Base-by-base conservation (phyloP, 2,329 filamentous ascomycete genomes). In the Stagonosporopsis chrysanthemi region DNA sequence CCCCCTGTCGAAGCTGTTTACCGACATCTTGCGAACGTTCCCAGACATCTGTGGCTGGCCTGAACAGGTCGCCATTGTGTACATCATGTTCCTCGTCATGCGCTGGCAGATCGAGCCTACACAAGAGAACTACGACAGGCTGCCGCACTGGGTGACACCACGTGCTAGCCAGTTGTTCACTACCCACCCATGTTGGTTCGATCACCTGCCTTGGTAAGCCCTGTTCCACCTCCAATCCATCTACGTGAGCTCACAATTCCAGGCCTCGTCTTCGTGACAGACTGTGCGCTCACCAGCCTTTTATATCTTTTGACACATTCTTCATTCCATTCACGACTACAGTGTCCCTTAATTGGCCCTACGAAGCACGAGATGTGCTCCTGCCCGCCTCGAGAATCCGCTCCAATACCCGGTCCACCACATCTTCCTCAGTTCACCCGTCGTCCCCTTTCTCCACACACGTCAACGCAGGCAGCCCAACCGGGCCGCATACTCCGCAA, bases 41-140 rank as follows among this genome's bases (percentile, higher is more conserved):
- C 91, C 92, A 0, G 88, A 90, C 66, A 86, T 97, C 28, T 85
- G 84, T 4, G 83, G 82, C n/a, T 82, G 96, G 0, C 92, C 92
- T 0, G 92, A 96, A 76, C 89, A 90, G 67, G 86, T 96, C 0
- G 92, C 90, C 8, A 86, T 91, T 6, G 82, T 96, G 7, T 96
- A 93, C 73, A 80, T 89, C 70, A 96, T 96, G 90, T 96, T 96
- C 76, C 83, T 93, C 29, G 73, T 92, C 62, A 91, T 95, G 88
- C 77, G 79, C 39, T 97, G 92, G 91, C 88, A 91, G 72, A 89
- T 96, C 54, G 86, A 86, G 26, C 91, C 92, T 0, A 91, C 90
- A 0, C 83, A 84, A 58, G 89, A 92, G 65, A 96, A 92, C 77
- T 93, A 90, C 74, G 86, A 91, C 23, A 84, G 89, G 4, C 78